These are phyloP conservation scores for Deinandra increscens DNA, from an alignment of 129 eudicot genomes.

Conservation along the genomic window DNA sequence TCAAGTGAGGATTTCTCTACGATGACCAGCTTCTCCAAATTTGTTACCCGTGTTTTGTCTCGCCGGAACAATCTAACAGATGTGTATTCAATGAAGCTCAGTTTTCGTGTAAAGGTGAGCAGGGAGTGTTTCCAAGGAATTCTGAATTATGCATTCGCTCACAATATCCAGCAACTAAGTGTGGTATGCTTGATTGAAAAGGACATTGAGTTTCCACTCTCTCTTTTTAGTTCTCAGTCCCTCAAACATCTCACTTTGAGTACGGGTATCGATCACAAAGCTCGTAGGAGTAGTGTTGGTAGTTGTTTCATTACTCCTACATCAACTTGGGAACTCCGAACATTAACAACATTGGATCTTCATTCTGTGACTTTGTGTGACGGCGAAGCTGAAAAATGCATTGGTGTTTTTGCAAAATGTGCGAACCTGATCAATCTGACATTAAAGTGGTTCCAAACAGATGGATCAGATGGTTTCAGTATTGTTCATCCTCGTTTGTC, in stretches of 20 bases:
- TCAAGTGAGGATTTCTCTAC: not conserved
- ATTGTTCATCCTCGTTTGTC: conserved; percentile 14
- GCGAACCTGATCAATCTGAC: not conserved
- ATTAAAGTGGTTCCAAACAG: not conserved
- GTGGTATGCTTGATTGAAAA: not conserved
- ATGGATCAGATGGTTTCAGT: not conserved
- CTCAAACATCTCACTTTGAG: conserved; percentile 17
- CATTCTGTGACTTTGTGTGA: not conserved
- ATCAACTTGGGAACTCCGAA: conserved; percentile 14
- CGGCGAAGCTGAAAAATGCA: not conserved
- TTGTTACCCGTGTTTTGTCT: conserved; percentile 5
- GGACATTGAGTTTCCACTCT: not conserved
- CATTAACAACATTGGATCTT: conserved; percentile 26
- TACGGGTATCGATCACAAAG: too few relatives aligned
- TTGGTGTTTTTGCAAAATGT: not conserved
- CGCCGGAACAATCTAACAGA: conserved; percentile 3
- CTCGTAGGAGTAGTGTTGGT: not conserved
- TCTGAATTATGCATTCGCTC: conserved; percentile 3
- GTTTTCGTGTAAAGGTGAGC: not conserved
- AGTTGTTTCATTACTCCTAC: not conserved
- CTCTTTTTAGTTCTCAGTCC: conserved; percentile 2
- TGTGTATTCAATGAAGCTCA: not conserved
- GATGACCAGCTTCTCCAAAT: not conserved
- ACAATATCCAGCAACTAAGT: conserved; percentile 16
- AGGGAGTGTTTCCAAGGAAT: not conserved